phyloP scores from a whole-genome alignment of 106 monocot species.

The Agapanthus africanus region DNA sequence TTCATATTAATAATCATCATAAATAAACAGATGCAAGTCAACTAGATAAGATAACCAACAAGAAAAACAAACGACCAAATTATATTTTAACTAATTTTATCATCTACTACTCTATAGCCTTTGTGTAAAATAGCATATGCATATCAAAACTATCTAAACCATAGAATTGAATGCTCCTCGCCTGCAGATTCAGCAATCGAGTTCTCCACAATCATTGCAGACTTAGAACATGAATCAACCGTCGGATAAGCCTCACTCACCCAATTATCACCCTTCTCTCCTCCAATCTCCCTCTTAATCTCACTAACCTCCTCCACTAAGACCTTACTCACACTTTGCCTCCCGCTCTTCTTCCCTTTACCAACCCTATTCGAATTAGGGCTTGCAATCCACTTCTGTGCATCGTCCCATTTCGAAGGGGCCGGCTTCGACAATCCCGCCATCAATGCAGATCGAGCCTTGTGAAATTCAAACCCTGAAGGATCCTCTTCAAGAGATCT shows the following conservation, averaged over 20 bases:
- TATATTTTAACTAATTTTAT: too few species aligned
- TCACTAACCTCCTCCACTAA: slow-evolving; percentile 25
- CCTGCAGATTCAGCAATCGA: not conserved
- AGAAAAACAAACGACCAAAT: too few species aligned
- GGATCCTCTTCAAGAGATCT: slow-evolving; percentile 28
- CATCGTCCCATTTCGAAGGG: slow-evolving; percentile 93
- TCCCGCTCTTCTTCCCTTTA: slow-evolving; percentile 20
- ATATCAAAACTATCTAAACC: too few species aligned
- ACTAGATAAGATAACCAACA: too few species aligned
- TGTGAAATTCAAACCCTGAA: slow-evolving; percentile 75
- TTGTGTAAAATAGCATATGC: too few species aligned
- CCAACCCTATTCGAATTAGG: slow-evolving; percentile 40
- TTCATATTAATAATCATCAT: too few species aligned
- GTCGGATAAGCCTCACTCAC: too few species aligned
- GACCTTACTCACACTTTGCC: too few species aligned
- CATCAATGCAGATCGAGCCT: slow-evolving; percentile 27
- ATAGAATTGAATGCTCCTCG: not conserved
- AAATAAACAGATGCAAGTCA: too few species aligned
- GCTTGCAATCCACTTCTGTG: slow-evolving; percentile 91
- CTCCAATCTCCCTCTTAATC: too few species aligned
- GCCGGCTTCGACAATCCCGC: slow-evolving; percentile 65
- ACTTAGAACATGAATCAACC: slow-evolving; percentile 12
- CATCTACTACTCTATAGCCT: too few species aligned
- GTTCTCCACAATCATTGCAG: slow-evolving; percentile 13
- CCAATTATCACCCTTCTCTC: too few species aligned